These are phyloP conservation scores for Xylaria polymorpha DNA, from an alignment of 2,329 filamentous ascomycete genomes.

Conservation along the genomic window DNA sequence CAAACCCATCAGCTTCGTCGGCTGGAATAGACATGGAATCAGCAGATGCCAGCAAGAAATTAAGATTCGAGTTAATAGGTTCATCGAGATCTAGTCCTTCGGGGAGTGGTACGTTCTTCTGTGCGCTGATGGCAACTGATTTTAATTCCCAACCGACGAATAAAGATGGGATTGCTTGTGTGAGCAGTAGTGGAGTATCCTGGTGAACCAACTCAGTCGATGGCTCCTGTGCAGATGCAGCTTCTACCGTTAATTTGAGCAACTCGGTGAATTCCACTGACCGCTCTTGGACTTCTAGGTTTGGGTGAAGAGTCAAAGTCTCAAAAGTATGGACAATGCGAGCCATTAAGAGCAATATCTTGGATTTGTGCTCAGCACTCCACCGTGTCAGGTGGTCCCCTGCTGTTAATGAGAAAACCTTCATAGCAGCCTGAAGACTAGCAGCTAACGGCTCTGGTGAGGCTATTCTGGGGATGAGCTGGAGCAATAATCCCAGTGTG, in stretches of 20 bases:
- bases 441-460: constrained; percentile 77
- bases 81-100: constrained; percentile 80
- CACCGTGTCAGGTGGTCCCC: constrained; percentile 73
- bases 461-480: constrained; percentile 68
- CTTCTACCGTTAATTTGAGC: constrained; percentile 86
- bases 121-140: constrained; percentile 84
- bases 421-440: constrained; percentile 85
- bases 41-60: constrained; percentile 71
- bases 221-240: constrained; percentile 73
- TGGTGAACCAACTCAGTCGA: constrained; percentile 64
- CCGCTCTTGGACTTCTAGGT: constrained; percentile 93
- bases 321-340: constrained; percentile 86
- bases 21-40: constrained; percentile 62
- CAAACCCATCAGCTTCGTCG: constrained; percentile 74
- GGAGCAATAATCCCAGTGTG: constrained; percentile 78
- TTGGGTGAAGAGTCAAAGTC: constrained; percentile 81
- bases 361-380: constrained; percentile 78
- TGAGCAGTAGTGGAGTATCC: constrained; percentile 84
- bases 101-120: constrained; percentile 86
- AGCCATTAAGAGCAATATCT: constrained; percentile 80
- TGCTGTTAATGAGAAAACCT: constrained; percentile 81
- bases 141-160: constrained; percentile 91
- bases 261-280: constrained; percentile 93
- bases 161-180: constrained; percentile 88
- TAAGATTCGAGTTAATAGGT: constrained; percentile 82